Conservation (phyloP, 2,329 filamentous ascomycete species). For the Coniochaeta ligniaria region DNA sequence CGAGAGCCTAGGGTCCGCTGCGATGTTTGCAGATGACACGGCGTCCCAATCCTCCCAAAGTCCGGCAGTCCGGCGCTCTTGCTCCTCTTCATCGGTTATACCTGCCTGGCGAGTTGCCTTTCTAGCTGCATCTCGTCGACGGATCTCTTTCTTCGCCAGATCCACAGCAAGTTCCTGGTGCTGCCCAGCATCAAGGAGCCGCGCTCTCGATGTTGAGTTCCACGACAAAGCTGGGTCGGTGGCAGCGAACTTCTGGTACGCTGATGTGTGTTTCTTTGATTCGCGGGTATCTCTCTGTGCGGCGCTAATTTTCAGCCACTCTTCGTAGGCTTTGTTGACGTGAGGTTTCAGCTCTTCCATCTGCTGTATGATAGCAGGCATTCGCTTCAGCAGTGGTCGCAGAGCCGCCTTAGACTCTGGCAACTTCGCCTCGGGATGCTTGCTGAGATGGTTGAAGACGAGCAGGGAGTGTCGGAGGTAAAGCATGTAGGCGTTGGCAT, state of each 20-base stretch:
- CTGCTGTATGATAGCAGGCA: conserved; percentile 54
- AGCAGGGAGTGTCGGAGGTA: conserved; percentile 85
- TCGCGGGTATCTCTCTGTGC: conserved; percentile 19
- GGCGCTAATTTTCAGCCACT: conserved; percentile 52
- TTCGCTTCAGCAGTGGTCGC: conserved; percentile 37
- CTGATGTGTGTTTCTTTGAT: conserved; percentile 14
- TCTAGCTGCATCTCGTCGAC: conserved; percentile 55
- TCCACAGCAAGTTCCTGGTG: conserved; percentile 71
- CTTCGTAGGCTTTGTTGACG: conserved; percentile 64
- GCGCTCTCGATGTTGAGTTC: conserved; percentile 31
- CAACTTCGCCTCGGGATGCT: conserved; percentile 68
- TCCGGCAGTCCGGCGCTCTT: conserved; percentile 39
- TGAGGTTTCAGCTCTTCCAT: conserved; percentile 75
- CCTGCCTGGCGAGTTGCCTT: conserved; percentile 50
- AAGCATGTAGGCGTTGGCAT: conserved; percentile 82
- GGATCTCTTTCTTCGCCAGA: conserved; percentile 66
- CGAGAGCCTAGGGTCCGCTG: conserved; percentile 8
- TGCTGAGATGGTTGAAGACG: conserved; percentile 66
- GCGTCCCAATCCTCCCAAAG: conserved; percentile 36
- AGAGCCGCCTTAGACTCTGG: conserved; percentile 59
- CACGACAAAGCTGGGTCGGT: conserved; percentile 53
- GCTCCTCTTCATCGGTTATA: conserved; percentile 49
- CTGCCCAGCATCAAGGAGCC: conserved; percentile 61
- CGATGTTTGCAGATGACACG: background rate
- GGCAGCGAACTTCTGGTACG: conserved; percentile 41